Evolutionary conservation across 2,329 filamentous ascomycete species (phyloP), one percentile per base, ranked within the genome.

Genomic region (Alternaria arborescens): DNA sequence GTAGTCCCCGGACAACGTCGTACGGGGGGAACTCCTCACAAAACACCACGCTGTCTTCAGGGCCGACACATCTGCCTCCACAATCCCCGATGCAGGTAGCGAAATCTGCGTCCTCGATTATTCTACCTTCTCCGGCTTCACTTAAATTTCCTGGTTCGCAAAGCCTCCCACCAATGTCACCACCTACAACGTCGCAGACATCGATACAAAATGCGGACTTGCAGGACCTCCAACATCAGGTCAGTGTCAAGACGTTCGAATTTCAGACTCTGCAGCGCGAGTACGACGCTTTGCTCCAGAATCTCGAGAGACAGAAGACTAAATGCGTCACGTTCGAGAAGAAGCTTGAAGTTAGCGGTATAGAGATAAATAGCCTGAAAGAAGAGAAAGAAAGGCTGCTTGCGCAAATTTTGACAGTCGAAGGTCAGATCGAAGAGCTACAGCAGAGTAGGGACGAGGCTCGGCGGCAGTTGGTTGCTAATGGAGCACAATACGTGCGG

Each of bases 201-300:
- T 68, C 78, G 8, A 78, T 77, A 18, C 78, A 38, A 65, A 71
- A 18, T 73, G 74, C 16, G 81, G 83, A 56, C 72, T 84, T 50
- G 20, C 79, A 82, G 51, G 82, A 84, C 51, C 77, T 87, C 8
- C 85, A 86, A 65, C 84, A 85, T 67, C 83, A 86, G 68, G 78
- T 86, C 38, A 84, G 82, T 16, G 76, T 85, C 58, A 85, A 86
- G 64, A 83, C 84, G 5, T 75, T 86, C 18, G 81, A 82, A 12
- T 78, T 85, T 22, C 82, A 84, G 61, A 85, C 82, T 1, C 75
- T 87, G 7, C 84, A 86, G 67, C 78, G 79, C n/a, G 85, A 87
- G 70, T 84, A 87, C 66, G 80, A 85, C 54, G 80, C 79, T 46
- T 77, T 87, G 4, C 78, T 86, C 4, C 79, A 84, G 20, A 85